Evolutionary conservation across 1,284 basidiomycete species (phyloP), one percentile per base, ranked within the genome.

Genomic region (Chalciporus sp.): DNA sequence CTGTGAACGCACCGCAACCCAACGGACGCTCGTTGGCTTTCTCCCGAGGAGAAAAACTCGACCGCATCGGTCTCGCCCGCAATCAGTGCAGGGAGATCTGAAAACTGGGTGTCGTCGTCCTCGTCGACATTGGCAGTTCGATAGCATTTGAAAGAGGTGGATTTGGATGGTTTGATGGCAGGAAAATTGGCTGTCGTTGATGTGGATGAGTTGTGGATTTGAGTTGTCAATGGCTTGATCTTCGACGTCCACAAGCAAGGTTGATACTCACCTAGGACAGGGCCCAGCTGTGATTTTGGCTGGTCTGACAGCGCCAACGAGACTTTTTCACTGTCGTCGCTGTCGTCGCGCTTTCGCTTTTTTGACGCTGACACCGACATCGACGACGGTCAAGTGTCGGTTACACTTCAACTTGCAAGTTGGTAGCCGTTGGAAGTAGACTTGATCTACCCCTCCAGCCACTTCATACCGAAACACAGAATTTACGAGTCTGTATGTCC

Each of bases 61-160:
- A 88, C 75, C 33, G 81, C 81, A 63, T 86, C 83, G 12, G 86
- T 86, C 68, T 88, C 86, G 43, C 88, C 90, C 4, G 86, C 86
- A 23, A 92, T 76, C 42, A 90, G 66, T 58, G 31, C 76, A 63
- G 42, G 77, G 74, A 70, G 80, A 71, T 69, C 79, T 65, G 66
- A 78, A 70, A 75, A 85, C 54, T 65, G 70, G 10, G 76, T 57
- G 20, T 75, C 74, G 45, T 72, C 68, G 27, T 72, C 68, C 5
- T 58, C 67, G 59, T 62, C 42, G 20, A 50, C 46, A 49, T 65
- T 60, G 73, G 69, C 54, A 29, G 68, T 68, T 73, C 73, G 55
- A 70, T 89, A 93, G 61, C 85, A 80, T 53, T 78, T 75, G 71
- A 92, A 94, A 1, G 84, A 66, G 2, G 83, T 91, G 8, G 76